Percentiles rank a stretch among this genome's conserved stretches.
Conservation (phyloP, 2,329 filamentous ascomycete species). For the Colletotrichum echinochloae region DNA sequence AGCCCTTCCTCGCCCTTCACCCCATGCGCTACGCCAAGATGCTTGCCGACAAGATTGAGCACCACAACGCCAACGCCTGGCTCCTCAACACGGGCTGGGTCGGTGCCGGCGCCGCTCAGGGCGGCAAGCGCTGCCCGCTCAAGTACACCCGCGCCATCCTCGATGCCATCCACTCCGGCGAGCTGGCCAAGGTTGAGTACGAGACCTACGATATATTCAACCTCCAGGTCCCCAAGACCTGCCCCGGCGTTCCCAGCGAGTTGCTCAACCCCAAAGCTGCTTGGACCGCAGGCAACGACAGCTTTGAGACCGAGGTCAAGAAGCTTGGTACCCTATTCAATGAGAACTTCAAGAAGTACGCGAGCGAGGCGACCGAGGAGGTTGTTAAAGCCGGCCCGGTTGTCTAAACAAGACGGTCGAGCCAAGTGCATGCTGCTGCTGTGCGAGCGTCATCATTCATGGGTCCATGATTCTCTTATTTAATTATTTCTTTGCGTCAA, state of each 20-base stretch:
- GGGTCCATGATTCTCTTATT: conserved; percentile 22
- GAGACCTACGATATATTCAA: conserved; percentile 98
- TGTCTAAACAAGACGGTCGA: conserved; percentile 43
- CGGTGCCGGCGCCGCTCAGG: conserved; percentile 88
- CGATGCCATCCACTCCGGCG: conserved; percentile 96
- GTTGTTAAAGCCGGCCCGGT: conserved; percentile 76
- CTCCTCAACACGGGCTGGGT: conserved; percentile 99
- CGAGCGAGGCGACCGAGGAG: conserved; percentile 82
- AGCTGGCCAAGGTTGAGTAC: conserved; percentile 92
- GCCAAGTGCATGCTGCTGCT: conserved; percentile 1
- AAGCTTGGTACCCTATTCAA: conserved; percentile 92
- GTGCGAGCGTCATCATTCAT: conserved; percentile 10
- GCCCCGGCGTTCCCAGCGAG: conserved; percentile 89
- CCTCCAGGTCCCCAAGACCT: conserved; percentile 92
- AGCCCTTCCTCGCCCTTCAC: conserved; percentile 98
- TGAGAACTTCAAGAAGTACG: conserved; percentile 98
- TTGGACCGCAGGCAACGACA: conserved; percentile 85
- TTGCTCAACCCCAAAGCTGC: conserved; percentile 94
- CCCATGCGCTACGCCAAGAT: conserved; percentile 99
- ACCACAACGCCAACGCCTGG: conserved; percentile 97
- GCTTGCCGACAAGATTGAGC: conserved; percentile 96
- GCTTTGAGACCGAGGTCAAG: conserved; percentile 88
- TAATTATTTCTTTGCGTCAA: conserved; percentile 24
- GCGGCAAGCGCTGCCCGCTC: conserved; percentile 95
- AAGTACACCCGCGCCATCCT: conserved; percentile 99